phyloP scores from a whole-genome alignment of 2,329 filamentous ascomycete genomes.

The Lecanicillium sp. region DNA sequence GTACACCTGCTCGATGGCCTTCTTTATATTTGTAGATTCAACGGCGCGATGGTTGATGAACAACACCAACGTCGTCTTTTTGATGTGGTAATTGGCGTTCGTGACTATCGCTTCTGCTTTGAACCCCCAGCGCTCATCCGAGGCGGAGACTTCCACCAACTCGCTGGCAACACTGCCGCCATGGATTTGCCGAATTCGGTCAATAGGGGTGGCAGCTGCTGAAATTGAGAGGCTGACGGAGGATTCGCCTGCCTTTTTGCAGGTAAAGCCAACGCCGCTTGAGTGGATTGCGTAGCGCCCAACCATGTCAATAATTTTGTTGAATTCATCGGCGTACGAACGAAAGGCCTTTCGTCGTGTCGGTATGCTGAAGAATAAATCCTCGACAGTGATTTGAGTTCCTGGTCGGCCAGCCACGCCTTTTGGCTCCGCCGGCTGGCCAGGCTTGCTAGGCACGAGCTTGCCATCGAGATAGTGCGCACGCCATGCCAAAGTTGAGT shows the following conservation, averaged over 20 bases:
- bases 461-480: slow-evolving; percentile 82
- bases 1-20: slow-evolving; percentile 87
- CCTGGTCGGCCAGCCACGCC: slow-evolving; percentile 80
- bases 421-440: slow-evolving; percentile 79
- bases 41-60: slow-evolving; percentile 97
- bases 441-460: slow-evolving; percentile 76
- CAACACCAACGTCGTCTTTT: slow-evolving; percentile 77
- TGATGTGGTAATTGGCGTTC: slow-evolving; percentile 91
- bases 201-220: slow-evolving; percentile 62
- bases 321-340: slow-evolving; percentile 89
- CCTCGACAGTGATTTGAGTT: slow-evolving; percentile 93
- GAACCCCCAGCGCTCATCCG: slow-evolving; percentile 77
- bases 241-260: slow-evolving; percentile 91
- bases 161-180: slow-evolving; percentile 82
- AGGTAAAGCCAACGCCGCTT: slow-evolving; percentile 84
- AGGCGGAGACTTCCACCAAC: slow-evolving; percentile 66
- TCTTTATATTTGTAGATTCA: slow-evolving; percentile 82
- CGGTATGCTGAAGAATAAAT: slow-evolving; percentile 94
- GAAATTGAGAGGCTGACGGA: slow-evolving; percentile 76
- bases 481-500: slow-evolving; percentile 83
- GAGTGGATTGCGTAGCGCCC: slow-evolving; percentile 93
- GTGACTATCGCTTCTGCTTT: slow-evolving; percentile 74
- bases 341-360: slow-evolving; percentile 84
- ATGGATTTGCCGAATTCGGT: slow-evolving; percentile 87
- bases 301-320: slow-evolving; percentile 94